Evolutionary conservation across 108 stramenopile genomes (phyloP).

Genomic region (Cylindrotheca closterium): DNA sequence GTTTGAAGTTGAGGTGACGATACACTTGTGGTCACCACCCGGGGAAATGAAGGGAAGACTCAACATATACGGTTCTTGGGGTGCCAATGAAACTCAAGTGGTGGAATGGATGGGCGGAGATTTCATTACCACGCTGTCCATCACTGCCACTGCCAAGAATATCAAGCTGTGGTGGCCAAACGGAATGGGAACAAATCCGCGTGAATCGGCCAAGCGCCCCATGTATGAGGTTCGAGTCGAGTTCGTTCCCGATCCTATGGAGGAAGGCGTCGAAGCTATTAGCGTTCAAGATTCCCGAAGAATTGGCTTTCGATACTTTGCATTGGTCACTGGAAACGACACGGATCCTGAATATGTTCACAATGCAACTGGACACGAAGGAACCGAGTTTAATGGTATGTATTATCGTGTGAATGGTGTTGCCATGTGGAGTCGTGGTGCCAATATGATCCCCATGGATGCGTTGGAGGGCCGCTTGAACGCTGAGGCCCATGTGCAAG

Average conservation of each 20-base stretch:
- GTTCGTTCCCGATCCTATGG: not conserved
- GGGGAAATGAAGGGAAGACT: not conserved
- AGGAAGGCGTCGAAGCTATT: not conserved
- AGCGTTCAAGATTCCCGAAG: not conserved
- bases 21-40: conserved; percentile 23
- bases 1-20: conserved; percentile 27
- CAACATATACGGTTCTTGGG: not conserved
- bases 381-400: conserved; percentile 47
- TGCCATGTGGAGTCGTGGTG: conserved; percentile 39
- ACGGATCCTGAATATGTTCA: conserved; percentile 9
- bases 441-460: conserved; percentile 70
- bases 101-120: not conserved
- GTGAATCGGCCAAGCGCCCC: conserved; percentile 11
- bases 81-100: not conserved
- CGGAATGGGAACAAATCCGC: conserved; percentile 27
- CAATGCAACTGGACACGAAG: conserved; percentile 22
- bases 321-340: conserved; percentile 45
- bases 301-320: conserved; percentile 34
- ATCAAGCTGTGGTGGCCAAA: conserved; percentile 55
- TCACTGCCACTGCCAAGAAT: conserved; percentile 8
- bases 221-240: conserved; percentile 29
- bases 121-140: not conserved
- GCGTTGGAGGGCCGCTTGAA: conserved; percentile 47
- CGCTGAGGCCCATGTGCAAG: conserved; percentile 24
- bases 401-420: conserved; percentile 66